Percentiles rank a stretch among this genome's conserved stretches.
These are phyloP conservation scores for Schwanniomyces yamadae DNA, from an alignment of 805 yeast species.

Conservation along the genomic window DNA sequence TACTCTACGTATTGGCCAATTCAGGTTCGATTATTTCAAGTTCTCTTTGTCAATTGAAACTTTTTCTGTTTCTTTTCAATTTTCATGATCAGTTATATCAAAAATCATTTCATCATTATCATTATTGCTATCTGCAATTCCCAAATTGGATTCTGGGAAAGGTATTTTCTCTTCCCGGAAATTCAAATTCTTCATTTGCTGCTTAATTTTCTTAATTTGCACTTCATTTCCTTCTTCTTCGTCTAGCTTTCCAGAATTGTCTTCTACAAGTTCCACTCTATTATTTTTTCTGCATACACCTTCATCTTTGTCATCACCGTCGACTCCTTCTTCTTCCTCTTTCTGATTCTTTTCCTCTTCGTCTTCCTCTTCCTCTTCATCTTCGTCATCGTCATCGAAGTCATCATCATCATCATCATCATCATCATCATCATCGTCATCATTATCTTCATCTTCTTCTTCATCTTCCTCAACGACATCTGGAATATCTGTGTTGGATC, in stretches of 20 bases:
- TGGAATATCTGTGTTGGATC: constrained; percentile 18
- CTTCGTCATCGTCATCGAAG: constrained; percentile 37
- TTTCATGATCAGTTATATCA: constrained; percentile 19
- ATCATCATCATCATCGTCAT: constrained; percentile 36
- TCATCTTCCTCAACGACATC: constrained; percentile 31
- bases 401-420: constrained; percentile 40
- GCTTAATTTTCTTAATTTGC: constrained; percentile 1
- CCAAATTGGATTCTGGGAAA: not conserved
- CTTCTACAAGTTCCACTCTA: constrained; percentile 3
- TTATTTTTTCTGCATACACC: constrained; percentile 7
- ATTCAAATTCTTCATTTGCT: constrained; percentile 2
- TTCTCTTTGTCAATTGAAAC: constrained; percentile 6
- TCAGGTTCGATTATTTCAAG: constrained; percentile 2
- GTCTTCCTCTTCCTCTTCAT: constrained; percentile 22
- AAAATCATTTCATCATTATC: constrained; percentile 17
- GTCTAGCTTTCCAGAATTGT: constrained; percentile 2
- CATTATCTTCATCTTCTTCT: constrained; percentile 38
- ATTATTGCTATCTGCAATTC: not conserved
- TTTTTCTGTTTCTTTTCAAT: not conserved
- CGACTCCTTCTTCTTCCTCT: constrained; percentile 1
- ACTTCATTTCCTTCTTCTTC: constrained; percentile 9
- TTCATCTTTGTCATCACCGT: not conserved
- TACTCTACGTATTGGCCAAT: too few relatives aligned
- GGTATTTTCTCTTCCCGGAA: not conserved
- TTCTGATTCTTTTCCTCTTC: constrained; percentile 7